Percentiles rank a stretch among this genome's conserved stretches.
These are phyloP conservation scores for Grosmannia clavigera DNA, from an alignment of 2,329 filamentous ascomycete genomes.

Conservation along the genomic window DNA sequence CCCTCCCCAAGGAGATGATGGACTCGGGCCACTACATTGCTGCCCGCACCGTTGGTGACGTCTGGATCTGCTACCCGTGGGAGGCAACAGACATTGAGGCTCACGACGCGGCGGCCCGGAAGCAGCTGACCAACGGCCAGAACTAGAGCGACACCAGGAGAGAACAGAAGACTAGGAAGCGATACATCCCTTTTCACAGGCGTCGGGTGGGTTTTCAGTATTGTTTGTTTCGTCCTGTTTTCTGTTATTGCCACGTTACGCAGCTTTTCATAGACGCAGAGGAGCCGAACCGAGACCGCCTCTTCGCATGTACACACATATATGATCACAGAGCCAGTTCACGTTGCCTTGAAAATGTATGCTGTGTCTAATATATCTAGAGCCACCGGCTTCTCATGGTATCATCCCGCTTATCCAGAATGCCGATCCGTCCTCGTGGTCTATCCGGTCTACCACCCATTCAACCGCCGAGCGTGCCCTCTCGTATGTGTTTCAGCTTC, in stretches of 20 bases:
- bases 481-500: constrained; percentile 57
- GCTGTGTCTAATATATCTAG: not conserved
- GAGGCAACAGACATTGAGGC: constrained; percentile 89
- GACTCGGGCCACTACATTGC: constrained; percentile 64
- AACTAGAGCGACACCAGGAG: not conserved
- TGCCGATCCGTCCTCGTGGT: not conserved
- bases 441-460: not conserved
- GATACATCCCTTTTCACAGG: not conserved
- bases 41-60: constrained; percentile 77
- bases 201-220: not conserved
- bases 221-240: not conserved
- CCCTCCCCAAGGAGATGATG: constrained; percentile 67
- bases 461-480: constrained; percentile 36
- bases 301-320: not conserved
- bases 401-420: not conserved
- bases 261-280: not conserved
- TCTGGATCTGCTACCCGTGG: constrained; percentile 99
- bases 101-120: constrained; percentile 61
- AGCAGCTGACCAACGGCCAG: constrained; percentile 18
- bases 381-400: not conserved
- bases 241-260: not conserved
- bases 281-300: not conserved
- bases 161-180: not conserved
- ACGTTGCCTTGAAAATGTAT: not conserved
- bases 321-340: not conserved